Base-by-base conservation (phyloP, 805 yeast genomes). In the Brettanomyces bruxellensis region DNA sequence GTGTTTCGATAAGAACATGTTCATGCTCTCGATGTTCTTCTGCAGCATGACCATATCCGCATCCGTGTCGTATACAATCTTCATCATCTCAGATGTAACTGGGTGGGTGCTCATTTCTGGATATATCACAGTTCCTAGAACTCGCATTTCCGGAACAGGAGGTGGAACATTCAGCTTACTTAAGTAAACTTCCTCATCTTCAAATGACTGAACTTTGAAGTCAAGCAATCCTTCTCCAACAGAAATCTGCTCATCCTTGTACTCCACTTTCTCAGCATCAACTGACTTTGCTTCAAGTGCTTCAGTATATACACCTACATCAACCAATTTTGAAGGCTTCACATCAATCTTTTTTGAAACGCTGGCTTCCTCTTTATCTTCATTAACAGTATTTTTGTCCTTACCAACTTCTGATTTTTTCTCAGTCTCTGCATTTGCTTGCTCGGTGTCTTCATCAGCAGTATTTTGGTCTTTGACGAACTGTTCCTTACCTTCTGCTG, bases 41-140 rank as follows among this genome's bases (percentile, higher is more conserved):
- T 47, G 35, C 34, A 66, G 40, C 6, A 61, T 48, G 12, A 48
- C 51, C 25, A 66, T 51, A 28, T 64, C 59, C 8, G 66, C 60
- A 8, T 62, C 64, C 1, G 55, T 51, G 44, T 60, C 65, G 44
- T 61, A 62, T 13, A 52, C 45, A 23, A 62, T 45, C 45, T 55
- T 56, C 34, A 58, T 58, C 55, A 66, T 55, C 44, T 58, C 60
- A 2, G 46, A 43, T 5, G 51, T 47, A 25, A 61, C 41, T 5
- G 54, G 48, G n/a, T 56, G 18, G 9, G 35, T 37, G 5, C 52
- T 18, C 25, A 34, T 44, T 22, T 43, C 37, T 3, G 66, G 65
- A 47, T 61, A 61, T 3, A 41, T 46, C 4, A 57, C 54, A 0
- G 48, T 40, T 2, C 53, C 55, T 25, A 59, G 47, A 3, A 58